A percentile compares a stretch with the other conserved stretches of the same genome.
Conservation (phyloP, 2,329 filamentous ascomycete species). For the Coniochaeta sp. region DNA sequence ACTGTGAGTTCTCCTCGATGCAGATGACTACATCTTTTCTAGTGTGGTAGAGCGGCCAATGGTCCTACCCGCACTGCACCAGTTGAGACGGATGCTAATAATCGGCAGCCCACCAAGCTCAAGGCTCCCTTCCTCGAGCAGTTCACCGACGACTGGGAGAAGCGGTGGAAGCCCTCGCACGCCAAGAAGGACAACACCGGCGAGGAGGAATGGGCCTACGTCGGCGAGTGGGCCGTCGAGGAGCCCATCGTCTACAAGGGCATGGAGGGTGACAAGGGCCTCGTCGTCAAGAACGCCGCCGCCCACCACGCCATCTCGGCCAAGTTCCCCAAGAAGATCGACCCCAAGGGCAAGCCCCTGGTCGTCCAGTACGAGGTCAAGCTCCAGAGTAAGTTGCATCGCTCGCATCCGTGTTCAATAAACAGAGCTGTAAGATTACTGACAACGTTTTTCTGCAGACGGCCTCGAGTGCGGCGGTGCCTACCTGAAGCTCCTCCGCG, state of each 20-base stretch:
- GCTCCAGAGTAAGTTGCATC: conserved; percentile 72
- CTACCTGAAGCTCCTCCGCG: conserved; percentile 97
- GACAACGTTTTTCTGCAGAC: conserved; percentile 45
- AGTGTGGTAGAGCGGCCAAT: no score
- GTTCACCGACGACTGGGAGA: conserved; percentile 94
- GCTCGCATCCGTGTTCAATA: background rate
- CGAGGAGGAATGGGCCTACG: conserved; percentile 94
- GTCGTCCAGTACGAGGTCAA: conserved; percentile 99
- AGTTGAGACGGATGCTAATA: conserved; percentile 5
- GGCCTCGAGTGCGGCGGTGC: conserved; percentile 96
- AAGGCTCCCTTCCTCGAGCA: conserved; percentile 97
- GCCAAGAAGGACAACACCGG: conserved; percentile 88
- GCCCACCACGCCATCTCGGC: conserved; percentile 99
- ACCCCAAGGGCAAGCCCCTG: conserved; percentile 94
- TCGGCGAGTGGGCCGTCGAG: conserved; percentile 95
- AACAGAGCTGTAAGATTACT: background rate
- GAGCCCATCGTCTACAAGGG: conserved; percentile 87
- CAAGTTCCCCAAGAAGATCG: conserved; percentile 93
- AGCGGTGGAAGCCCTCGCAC: conserved; percentile 87
- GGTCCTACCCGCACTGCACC: no score
- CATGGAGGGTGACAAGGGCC: conserved; percentile 89
- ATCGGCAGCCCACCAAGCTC: conserved; percentile 66
- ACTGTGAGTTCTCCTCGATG: conserved; percentile 56
- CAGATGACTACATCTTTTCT: no score
- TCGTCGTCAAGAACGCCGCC: conserved; percentile 95